Base-by-base conservation (phyloP, 306 rosid genomes). In the Citrullus amarus region DNA sequence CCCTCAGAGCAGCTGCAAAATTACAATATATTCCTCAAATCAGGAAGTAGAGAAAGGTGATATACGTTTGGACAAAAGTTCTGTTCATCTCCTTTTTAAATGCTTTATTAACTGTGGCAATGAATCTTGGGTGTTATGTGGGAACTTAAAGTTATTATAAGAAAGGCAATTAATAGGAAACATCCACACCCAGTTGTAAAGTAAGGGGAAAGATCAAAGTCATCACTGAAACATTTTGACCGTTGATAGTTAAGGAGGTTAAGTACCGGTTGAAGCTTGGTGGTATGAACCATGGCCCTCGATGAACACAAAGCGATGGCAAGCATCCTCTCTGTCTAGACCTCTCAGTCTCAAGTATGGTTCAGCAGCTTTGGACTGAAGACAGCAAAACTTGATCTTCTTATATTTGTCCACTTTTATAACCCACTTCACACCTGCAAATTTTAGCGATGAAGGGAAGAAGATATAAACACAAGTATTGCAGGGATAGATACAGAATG, bases 1-100 rank as follows among this genome's bases (percentile, higher is more conserved):
- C 96, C 79, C 76, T 86, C 82, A 93, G 83, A 30, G 93, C 95
- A 87, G 93, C 96, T 89, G 92, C 89, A 88, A 84, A 44, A 48
- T 39, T 22, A 67, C 5, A 41, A 76, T 58, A 7, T 55, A 8
- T 16, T 51, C 44, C 18, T 38, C n/a, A 32, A 11, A 15, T 17
- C 4, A 39, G 48, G 12, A 65, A 38, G 43, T 62, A 2, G 20
- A 34, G 48, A 65, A 65, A 14, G 48, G 48, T 25, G 39, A 38
- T 16, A 62, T 62, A 62, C 41, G 1, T 62, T 60, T 14, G 30
- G 43, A 62, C 68, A 28, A 18, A 62, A 62, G 68, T 14, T 30
- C 8, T 62, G 18, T 62, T 13, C 18, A 67, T 18, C 73, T 39
- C 73, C 22, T 36, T 36, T 18, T 14, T 63, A 63, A 63, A 63